Evolutionary conservation across 768 basidiomycete species (phyloP).

Genomic region (Symmetrospora coprosmae): DNA sequence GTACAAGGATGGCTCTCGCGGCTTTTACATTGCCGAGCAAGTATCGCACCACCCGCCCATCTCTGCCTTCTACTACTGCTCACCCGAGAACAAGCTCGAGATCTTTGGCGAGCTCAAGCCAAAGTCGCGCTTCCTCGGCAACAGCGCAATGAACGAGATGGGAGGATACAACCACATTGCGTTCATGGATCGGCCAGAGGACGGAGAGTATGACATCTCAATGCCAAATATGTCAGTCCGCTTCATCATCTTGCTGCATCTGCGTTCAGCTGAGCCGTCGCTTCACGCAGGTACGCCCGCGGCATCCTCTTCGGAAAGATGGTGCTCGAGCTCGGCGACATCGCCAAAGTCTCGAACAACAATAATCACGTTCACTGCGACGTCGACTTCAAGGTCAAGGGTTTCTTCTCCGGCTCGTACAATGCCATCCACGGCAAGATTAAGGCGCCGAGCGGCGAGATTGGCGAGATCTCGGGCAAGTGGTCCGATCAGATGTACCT

Average conservation of each 20-base stretch:
- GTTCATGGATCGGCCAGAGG: conserved; percentile 25
- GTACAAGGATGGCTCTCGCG: conserved; percentile 78
- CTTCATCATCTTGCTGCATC: no score
- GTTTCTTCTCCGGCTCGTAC: conserved; percentile 88
- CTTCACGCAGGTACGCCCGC: conserved; percentile 35
- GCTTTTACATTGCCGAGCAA: conserved; percentile 94
- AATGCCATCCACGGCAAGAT: conserved; percentile 75
- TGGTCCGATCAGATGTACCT: conserved; percentile 88
- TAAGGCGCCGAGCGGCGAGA: conserved; percentile 49
- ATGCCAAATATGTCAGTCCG: conserved; percentile 83
- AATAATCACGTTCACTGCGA: conserved; percentile 60
- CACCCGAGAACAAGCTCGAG: conserved; percentile 69
- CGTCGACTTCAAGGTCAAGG: conserved; percentile 97
- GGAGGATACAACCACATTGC: conserved; percentile 47
- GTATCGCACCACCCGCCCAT: conserved; percentile 91
- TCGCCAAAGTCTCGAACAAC: conserved; percentile 69
- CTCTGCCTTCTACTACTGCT: conserved; percentile 46
- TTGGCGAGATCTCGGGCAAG: conserved; percentile 75
- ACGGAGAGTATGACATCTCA: conserved; percentile 63
- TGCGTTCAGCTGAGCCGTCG: not conserved
- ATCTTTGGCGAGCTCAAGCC: conserved; percentile 88
- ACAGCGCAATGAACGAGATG: conserved; percentile 90
- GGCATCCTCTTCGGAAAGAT: conserved; percentile 49
- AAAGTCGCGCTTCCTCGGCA: conserved; percentile 90
- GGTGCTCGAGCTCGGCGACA: conserved; percentile 89